Evolutionary conservation across 2,329 filamentous ascomycete genomes (phyloP).

Genomic region (Aspergillus chevalieri): DNA sequence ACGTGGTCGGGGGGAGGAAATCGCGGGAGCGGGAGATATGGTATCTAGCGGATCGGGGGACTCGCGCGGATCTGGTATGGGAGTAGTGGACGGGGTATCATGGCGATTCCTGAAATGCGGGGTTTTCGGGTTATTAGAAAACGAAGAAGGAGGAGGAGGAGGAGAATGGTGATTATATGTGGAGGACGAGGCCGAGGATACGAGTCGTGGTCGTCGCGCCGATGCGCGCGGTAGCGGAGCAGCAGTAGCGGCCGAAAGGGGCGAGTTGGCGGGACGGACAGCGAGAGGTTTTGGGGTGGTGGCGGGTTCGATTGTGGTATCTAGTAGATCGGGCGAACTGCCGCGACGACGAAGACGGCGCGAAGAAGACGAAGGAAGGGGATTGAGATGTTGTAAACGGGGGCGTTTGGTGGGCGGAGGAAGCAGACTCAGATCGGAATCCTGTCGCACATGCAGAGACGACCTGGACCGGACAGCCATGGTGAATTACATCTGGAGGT

Average conservation of each 20-base stretch:
- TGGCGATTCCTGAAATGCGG: slow-evolving; percentile 13
- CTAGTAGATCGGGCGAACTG: slow-evolving; percentile 29
- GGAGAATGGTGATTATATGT: slow-evolving; percentile 3
- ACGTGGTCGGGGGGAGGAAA: slow-evolving; percentile 6
- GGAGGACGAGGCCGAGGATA: slow-evolving; percentile 2
- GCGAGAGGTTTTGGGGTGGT: background rate
- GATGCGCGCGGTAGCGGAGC: slow-evolving; percentile 11
- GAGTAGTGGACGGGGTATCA: slow-evolving; percentile 9
- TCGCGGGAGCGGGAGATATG: slow-evolving; percentile 14
- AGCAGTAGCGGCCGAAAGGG: slow-evolving; percentile 1
- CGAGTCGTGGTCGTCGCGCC: slow-evolving; percentile 9
- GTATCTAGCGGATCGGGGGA: slow-evolving; percentile 23
- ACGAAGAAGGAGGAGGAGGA: slow-evolving; percentile 6
- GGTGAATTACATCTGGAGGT: slow-evolving; percentile 1
- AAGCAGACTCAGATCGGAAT: slow-evolving; percentile 8
- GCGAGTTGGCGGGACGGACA: slow-evolving; percentile 5
- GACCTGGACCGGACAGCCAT: slow-evolving; percentile 32
- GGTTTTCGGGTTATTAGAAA: slow-evolving; percentile 7
- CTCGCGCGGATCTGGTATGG: slow-evolving; percentile 17
- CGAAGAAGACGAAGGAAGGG: slow-evolving; percentile 1
- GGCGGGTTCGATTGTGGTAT: slow-evolving; percentile 18
- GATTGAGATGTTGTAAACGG: slow-evolving; percentile 13
- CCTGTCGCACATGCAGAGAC: slow-evolving; percentile 29
- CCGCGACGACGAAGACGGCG: slow-evolving; percentile 17
- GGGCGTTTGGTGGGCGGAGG: slow-evolving; percentile 22